Evolutionary conservation across 2,329 filamentous ascomycete species (phyloP).

Genomic region (Dactylellina haptotyla): DNA sequence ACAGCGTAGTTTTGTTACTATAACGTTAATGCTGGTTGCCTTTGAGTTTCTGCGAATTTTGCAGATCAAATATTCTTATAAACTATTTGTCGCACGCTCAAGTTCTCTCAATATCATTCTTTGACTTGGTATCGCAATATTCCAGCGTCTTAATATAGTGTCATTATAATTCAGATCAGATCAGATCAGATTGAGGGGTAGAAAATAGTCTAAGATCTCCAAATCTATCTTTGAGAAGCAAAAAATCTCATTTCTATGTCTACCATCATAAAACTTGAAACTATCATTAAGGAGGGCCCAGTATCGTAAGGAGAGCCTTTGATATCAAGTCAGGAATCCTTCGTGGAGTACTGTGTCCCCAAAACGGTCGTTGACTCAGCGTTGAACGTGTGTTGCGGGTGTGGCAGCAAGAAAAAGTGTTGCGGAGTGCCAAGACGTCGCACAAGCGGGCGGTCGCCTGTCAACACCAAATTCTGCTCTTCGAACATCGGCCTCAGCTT

Average conservation of each 20-base stretch:
- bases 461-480: conserved; percentile 46
- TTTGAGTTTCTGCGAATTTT: neutral
- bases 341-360: no score
- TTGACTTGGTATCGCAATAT: neutral
- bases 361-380: no score
- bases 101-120: neutral
- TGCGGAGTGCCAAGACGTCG: conserved; percentile 36
- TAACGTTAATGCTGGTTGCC: neutral
- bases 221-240: neutral
- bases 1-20: conserved; percentile 10
- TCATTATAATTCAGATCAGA: no score
- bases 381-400: conserved; percentile 1
- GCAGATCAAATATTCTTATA: no score
- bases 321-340: no score
- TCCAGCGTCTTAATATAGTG: neutral
- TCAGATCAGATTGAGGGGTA: no score
- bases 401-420: conserved; percentile 1
- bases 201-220: neutral
- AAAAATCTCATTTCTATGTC: no score
- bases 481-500: conserved; percentile 28
- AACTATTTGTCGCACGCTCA: no score
- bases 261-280: neutral
- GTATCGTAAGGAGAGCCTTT: no score
- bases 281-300: no score
- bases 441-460: conserved; percentile 21